A percentile compares a stretch with the other conserved stretches of the same genome.
phyloP scores from a whole-genome alignment of 2,329 filamentous ascomycete species.

The Chaetomium strumarium region DNA sequence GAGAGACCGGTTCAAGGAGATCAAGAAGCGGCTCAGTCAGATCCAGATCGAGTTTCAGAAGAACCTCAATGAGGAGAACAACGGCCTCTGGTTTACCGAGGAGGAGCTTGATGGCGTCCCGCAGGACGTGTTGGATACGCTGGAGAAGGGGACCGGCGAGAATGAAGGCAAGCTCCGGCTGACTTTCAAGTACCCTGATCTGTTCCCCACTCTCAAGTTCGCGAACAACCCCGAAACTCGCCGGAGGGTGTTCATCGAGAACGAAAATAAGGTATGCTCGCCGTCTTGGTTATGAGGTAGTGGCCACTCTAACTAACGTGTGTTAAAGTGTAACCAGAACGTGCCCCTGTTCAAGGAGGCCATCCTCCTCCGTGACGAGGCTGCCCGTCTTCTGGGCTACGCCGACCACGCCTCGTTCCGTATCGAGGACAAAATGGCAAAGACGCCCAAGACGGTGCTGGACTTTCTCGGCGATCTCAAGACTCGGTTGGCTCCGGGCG shows the following conservation, averaged over 20 bases:
- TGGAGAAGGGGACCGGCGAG: conserved; percentile 67
- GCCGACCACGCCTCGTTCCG: conserved; percentile 68
- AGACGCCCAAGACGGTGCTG: conserved; percentile 64
- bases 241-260: conserved; percentile 63
- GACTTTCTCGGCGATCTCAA: conserved; percentile 68
- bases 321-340: conserved; percentile 57
- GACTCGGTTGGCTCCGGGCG: conserved; percentile 60
- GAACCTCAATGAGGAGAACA: conserved; percentile 76
- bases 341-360: conserved; percentile 68
- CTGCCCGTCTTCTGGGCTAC: conserved; percentile 70
- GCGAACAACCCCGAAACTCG: conserved; percentile 64
- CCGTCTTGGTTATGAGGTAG: not conserved
- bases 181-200: conserved; percentile 78
- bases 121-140: conserved; percentile 56
- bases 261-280: conserved; percentile 64
- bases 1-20: conserved; percentile 77
- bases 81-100: conserved; percentile 70
- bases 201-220: conserved; percentile 74
- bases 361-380: conserved; percentile 69
- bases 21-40: conserved; percentile 72
- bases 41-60: conserved; percentile 72
- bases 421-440: conserved; percentile 83
- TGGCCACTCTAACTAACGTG: not conserved
- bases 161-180: conserved; percentile 68
- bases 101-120: conserved; percentile 72